Evolutionary conservation across 495 filamentous ascomycete species (phyloP).

Genomic region (Haplographium delicatum): DNA sequence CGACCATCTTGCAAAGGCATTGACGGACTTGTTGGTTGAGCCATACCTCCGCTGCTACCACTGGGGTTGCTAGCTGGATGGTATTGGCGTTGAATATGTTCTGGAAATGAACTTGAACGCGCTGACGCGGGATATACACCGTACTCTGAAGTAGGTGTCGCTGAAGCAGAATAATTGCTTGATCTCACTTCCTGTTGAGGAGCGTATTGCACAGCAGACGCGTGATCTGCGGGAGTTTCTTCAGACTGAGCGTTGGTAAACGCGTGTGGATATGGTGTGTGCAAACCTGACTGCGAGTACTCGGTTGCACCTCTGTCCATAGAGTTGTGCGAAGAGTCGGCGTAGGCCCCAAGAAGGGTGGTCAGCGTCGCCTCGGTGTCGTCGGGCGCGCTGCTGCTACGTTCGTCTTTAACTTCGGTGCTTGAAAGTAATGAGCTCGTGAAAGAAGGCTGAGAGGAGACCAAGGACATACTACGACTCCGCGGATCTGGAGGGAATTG

Average conservation of each 20-base stretch:
- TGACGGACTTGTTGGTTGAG: slow-evolving; percentile 97
- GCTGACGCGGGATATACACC: slow-evolving; percentile 70
- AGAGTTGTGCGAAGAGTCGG: slow-evolving; percentile 40
- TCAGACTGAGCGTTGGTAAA: slow-evolving; percentile 71
- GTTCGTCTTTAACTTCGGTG: slow-evolving; percentile 22
- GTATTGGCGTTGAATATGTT: slow-evolving; percentile 69
- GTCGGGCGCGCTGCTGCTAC: slow-evolving; percentile 10
- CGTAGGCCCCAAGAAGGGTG: slow-evolving; percentile 31
- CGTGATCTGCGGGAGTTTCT: slow-evolving; percentile 76
- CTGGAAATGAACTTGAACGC: slow-evolving; percentile 74
- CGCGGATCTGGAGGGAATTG: slow-evolving; percentile 10
- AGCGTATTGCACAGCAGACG: slow-evolving; percentile 71
- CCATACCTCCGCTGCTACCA: slow-evolving; percentile 83
- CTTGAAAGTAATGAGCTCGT: slow-evolving; percentile 29
- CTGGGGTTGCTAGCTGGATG: slow-evolving; percentile 65
- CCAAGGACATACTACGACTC: slow-evolving; percentile 40
- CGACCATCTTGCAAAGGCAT: slow-evolving; percentile 71
- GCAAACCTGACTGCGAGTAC: slow-evolving; percentile 99
- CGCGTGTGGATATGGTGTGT: slow-evolving; percentile 69
- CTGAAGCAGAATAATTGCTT: slow-evolving; percentile 63
- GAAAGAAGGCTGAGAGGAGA: slow-evolving; percentile 30
- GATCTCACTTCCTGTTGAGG: slow-evolving; percentile 74
- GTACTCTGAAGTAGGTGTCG: slow-evolving; percentile 87
- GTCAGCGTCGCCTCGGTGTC: slow-evolving; percentile 30
- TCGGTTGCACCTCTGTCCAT: slow-evolving; percentile 91